Evolutionary conservation across 495 filamentous ascomycete genomes (phyloP), one percentile per base, ranked within the genome.

Genomic region (Hypomontagnella submonticulosa): DNA sequence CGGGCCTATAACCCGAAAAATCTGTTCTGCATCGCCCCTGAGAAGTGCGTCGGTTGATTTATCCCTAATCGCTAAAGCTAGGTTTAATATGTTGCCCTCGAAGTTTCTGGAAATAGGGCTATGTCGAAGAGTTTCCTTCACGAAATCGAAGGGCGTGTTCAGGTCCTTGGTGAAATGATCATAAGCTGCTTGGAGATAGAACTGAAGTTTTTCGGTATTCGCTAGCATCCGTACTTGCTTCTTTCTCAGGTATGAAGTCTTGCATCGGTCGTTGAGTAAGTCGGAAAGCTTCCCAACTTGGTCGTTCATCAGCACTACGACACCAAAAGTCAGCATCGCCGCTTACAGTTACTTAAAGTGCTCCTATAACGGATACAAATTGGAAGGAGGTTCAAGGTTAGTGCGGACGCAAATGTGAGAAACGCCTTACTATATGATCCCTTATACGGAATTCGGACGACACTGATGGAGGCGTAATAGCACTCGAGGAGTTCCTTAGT

Each of bases 81-180:
- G 61, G 48, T 80, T 80, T 8, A 86, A 67, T 33, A 85, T 84
- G 59, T 85, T 83, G 0, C 83, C 83, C 19, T 80, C 79, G 73
- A 86, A 84, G 51, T 82, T 80, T 8, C 70, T 63, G 11, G 82
- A 80, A 9, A 82, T 78, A 2, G 79, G 79, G 42, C 78, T 83
- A 23, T 77, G 74, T 10, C 69, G 71, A 10, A 82, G 73, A 3
- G 83, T 77, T 12, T 76, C 78, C 54, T 80, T 69, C 19, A 85
- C 78, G 58, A 88, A 85, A 63, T 88, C 80, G 56, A 88, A 88
- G 0, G 85, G 83, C 4, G 61, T 71, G 47, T 85, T 75, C 3
- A 84, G 75, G 40, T 78, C 66, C 1, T 69, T 70, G 0, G 85
- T 76, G 55, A 88, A 88, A 61, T 88, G 85, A 32, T 85, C 79